These are phyloP conservation scores for Lathyrus tuberosus DNA, from an alignment of 306 rosid genomes.

Conservation along the genomic window DNA sequence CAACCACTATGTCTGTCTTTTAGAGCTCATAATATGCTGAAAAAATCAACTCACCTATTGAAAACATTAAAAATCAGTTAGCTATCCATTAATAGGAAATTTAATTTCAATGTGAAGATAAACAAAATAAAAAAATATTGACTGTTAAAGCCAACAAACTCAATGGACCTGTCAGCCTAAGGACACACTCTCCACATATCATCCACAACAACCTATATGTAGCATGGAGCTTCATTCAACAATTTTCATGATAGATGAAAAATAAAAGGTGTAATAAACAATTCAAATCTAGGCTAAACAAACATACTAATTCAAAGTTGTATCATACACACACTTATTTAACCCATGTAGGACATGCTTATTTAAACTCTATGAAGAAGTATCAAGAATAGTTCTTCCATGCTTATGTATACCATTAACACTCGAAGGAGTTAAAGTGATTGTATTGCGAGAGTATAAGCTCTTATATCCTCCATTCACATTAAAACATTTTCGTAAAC, in stretches of 20 bases:
- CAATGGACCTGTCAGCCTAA: constrained; percentile 78
- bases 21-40: constrained; percentile 87
- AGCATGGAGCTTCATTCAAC: constrained; percentile 31
- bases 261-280: constrained; percentile 13
- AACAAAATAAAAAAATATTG: constrained; percentile 34
- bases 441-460: too few species aligned
- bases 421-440: too few species aligned
- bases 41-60: constrained; percentile 77
- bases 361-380: background rate
- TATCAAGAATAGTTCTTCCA: background rate
- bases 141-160: constrained; percentile 87
- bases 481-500: too few species aligned
- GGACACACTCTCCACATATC: constrained; percentile 88
- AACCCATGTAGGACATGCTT: background rate
- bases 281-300: constrained; percentile 5
- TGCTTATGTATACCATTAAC: too few species aligned
- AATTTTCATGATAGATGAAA: constrained; percentile 25
- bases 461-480: too few species aligned
- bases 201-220: constrained; percentile 83
- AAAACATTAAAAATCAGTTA: constrained; percentile 32
- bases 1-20: constrained; percentile 48
- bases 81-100: constrained; percentile 23
- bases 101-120: background rate
- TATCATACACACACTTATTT: constrained; percentile 2
- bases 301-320: constrained; percentile 15